Percentiles rank a stretch among this genome's conserved stretches.
phyloP scores from a whole-genome alignment of 2,329 filamentous ascomycete genomes.

The Ustulina deusta region DNA sequence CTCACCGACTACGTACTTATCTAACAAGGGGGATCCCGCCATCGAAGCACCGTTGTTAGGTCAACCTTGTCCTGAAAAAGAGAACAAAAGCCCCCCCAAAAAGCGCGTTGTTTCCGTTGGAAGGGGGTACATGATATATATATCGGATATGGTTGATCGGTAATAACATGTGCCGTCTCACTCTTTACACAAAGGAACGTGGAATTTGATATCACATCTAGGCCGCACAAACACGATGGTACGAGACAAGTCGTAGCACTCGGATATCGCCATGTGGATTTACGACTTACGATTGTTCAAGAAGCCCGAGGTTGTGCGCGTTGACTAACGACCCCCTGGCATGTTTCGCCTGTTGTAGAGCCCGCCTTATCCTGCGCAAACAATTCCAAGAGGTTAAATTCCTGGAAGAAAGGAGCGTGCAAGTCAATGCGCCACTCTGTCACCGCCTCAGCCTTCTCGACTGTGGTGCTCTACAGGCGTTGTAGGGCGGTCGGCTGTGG shows the following conservation, averaged over 20 bases:
- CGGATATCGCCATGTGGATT: neutral
- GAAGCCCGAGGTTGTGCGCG: neutral
- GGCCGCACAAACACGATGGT: conserved; percentile 4
- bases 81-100: too few relatives aligned
- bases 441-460: conserved; percentile 8
- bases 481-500: conserved; percentile 13
- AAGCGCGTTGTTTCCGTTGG: too few relatives aligned
- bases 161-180: conserved; percentile 1
- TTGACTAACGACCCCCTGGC: neutral
- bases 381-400: neutral
- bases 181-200: neutral
- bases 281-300: neutral
- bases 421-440: conserved; percentile 12
- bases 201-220: neutral
- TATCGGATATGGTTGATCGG: neutral
- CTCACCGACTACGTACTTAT: too few relatives aligned
- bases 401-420: neutral
- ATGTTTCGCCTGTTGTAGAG: neutral
- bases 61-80: too few relatives aligned
- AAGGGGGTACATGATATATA: neutral
- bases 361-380: neutral
- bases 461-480: neutral
- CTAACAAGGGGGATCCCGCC: too few relatives aligned
- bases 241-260: neutral
- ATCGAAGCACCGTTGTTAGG: too few relatives aligned